Conservation (phyloP, 1,284 basidiomycete species). For the Leucoagaricus sp. region DNA sequence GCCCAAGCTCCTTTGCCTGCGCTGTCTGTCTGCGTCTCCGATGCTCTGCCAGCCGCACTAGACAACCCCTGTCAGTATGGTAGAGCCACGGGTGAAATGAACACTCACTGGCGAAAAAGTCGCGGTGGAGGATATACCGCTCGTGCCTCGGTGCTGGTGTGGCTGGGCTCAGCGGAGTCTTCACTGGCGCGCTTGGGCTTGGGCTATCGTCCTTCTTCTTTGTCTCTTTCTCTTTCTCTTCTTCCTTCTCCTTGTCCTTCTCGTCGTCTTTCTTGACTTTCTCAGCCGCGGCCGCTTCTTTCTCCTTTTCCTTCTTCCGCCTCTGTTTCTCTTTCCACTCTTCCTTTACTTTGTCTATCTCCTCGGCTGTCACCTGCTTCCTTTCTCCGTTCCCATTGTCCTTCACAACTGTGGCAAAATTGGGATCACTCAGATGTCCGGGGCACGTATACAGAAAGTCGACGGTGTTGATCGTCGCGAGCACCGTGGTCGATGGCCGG, state of each 20-base stretch:
- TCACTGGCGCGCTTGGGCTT: conserved; percentile 19
- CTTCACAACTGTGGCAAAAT: conserved; percentile 63
- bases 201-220: conserved; percentile 20
- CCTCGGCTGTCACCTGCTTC: conserved; percentile 55
- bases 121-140: conserved; percentile 57
- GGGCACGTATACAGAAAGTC: conserved; percentile 79
- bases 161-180: conserved; percentile 30
- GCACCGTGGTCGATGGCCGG: conserved; percentile 72
- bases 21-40: conserved; percentile 53
- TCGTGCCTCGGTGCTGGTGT: conserved; percentile 45
- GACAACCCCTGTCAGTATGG: conserved; percentile 1
- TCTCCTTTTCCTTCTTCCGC: conserved; percentile 55
- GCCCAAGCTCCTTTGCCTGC: conserved; percentile 59
- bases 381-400: conserved; percentile 40
- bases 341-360: conserved; percentile 71
- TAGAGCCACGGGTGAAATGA: not conserved
- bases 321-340: conserved; percentile 79
- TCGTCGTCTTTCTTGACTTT: conserved; percentile 34
- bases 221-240: conserved; percentile 27
- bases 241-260: conserved; percentile 30
- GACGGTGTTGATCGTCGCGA: conserved; percentile 71
- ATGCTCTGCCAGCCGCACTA: conserved; percentile 60
- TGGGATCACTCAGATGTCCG: conserved; percentile 65
- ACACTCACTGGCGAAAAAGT: conserved; percentile 55
- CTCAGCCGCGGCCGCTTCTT: conserved; percentile 41